Base-by-base conservation (phyloP, 2,329 filamentous ascomycete genomes). In the Aspergillus japonicus region DNA sequence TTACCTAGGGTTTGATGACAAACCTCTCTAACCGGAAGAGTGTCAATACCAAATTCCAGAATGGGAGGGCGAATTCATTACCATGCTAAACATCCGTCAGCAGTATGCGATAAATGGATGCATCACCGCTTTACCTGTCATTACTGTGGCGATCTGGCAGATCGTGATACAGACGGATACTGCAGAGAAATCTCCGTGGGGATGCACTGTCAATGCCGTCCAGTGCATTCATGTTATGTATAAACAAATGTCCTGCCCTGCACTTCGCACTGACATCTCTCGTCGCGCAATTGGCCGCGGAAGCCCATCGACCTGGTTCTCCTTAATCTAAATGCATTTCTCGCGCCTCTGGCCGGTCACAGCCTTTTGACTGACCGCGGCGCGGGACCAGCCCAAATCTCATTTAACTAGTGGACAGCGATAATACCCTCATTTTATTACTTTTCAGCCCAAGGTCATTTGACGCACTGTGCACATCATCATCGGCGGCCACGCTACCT, bases 381-480 rank as follows among this genome's bases (percentile, higher is more conserved):
- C 44, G 53, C 47, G 57, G 14, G 24, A 35, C 48, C 48, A 48
- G 39, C 47, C 31, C 49, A 47, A 56, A 56, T 23, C 49, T 50
- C 52, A 48, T 56, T 56, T 50, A 59, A 55, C 7, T 19, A 44
- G 14, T 44, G 16, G 39, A n/a, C 7, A 16, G 26, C 26, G 5
- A 44, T 44, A 44, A 44, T 44, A 44, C 7, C 16, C 14, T 16
- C 16, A 8, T 19, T 19, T 19, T 44, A 44, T 59, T 59, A 39
- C 35, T 47, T 35, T 51, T 56, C 57, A 31, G 53, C 31, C 55
- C 47, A 24, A 39, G 52, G 35, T 59, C 52, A 59, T 59, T 59
- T 59, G 57, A 56, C 57, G 52, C 57, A 59, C 57, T 50, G 52
- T 56, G 57, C 57, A 59, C 39, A 59, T 59, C 57, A 44, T 44